These are phyloP conservation scores for Fusarium avenaceum DNA, from an alignment of 2,329 filamentous ascomycete genomes.

Conservation along the genomic window DNA sequence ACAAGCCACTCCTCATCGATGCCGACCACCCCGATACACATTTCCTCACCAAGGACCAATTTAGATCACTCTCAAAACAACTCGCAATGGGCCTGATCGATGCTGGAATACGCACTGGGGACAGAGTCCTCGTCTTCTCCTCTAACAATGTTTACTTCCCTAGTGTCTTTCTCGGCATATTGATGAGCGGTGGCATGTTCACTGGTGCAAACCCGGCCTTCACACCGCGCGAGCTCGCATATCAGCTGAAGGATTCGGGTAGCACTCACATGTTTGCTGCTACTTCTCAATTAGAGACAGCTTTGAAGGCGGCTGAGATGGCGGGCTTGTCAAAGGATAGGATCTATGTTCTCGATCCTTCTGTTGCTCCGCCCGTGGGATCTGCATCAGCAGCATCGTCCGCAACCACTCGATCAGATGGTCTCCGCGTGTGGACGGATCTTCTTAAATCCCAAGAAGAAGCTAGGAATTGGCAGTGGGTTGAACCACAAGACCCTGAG, in stretches of 20 bases:
- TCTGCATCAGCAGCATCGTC: constrained; percentile 43
- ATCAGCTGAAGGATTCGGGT: constrained; percentile 79
- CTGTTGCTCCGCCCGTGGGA: constrained; percentile 46
- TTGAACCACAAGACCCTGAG: constrained; percentile 64
- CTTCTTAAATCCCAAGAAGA: constrained; percentile 62
- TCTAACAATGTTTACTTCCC: constrained; percentile 83
- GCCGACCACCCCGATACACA: constrained; percentile 75
- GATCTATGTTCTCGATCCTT: constrained; percentile 77
- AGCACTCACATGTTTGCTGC: constrained; percentile 75
- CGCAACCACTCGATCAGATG: constrained; percentile 29
- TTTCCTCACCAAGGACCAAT: constrained; percentile 72
- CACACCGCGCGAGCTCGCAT: constrained; percentile 77
- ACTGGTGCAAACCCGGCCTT: constrained; percentile 79
- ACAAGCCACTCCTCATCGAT: constrained; percentile 69
- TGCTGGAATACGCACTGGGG: constrained; percentile 74
- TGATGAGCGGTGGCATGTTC: constrained; percentile 84
- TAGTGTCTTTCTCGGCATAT: constrained; percentile 75
- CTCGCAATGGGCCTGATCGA: constrained; percentile 76
- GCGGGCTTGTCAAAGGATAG: constrained; percentile 66
- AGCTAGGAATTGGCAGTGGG: constrained; percentile 70
- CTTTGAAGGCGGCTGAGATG: constrained; percentile 73
- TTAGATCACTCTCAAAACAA: constrained; percentile 78
- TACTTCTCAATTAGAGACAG: constrained; percentile 70
- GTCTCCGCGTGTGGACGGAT: constrained; percentile 69
- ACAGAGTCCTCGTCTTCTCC: constrained; percentile 79